phyloP scores from a whole-genome alignment of 352 stramenopile species.

The Globisporangium middletonii region DNA sequence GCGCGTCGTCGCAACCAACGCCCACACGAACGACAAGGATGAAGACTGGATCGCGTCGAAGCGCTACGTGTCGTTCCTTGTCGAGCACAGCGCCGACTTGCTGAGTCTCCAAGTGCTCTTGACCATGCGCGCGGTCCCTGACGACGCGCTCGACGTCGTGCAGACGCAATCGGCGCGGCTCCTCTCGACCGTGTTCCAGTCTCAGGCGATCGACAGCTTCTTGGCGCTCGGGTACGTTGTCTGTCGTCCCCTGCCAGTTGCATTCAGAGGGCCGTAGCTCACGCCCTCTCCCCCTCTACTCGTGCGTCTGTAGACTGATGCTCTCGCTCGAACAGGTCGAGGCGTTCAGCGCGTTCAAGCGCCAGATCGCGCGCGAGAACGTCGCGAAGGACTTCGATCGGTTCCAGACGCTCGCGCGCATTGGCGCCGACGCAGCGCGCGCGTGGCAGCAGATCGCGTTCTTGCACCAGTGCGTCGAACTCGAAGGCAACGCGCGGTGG shows the following conservation, averaged over 20 bases:
- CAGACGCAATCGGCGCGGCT: conserved; percentile 48
- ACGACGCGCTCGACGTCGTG: conserved; percentile 41
- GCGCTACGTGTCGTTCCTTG: conserved; percentile 57
- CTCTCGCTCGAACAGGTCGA: conserved; percentile 70
- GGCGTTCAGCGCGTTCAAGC: conserved; percentile 61
- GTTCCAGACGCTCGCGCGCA: conserved; percentile 68
- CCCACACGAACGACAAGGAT: not conserved
- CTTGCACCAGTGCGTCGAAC: conserved; percentile 70
- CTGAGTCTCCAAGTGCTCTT: conserved; percentile 63
- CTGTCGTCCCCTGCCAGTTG: not conserved
- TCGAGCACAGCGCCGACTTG: conserved; percentile 56
- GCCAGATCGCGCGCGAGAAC: conserved; percentile 77
- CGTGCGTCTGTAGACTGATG: conserved; percentile 40
- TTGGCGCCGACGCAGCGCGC: conserved; percentile 65
- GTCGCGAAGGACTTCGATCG: conserved; percentile 77
- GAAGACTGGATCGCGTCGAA: conserved; percentile 54
- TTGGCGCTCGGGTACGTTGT: conserved; percentile 46
- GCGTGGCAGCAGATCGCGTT: conserved; percentile 80
- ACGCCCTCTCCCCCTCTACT: not conserved
- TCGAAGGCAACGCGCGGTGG: conserved; percentile 79
- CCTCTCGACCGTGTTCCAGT: conserved; percentile 66
- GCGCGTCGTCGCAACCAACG: conserved; percentile 5
- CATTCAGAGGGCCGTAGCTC: too few species aligned
- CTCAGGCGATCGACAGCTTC: conserved; percentile 60
- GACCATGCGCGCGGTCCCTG: conserved; percentile 48